phyloP scores from a whole-genome alignment of 106 monocot genomes.

The Hemerocallis citrina region DNA sequence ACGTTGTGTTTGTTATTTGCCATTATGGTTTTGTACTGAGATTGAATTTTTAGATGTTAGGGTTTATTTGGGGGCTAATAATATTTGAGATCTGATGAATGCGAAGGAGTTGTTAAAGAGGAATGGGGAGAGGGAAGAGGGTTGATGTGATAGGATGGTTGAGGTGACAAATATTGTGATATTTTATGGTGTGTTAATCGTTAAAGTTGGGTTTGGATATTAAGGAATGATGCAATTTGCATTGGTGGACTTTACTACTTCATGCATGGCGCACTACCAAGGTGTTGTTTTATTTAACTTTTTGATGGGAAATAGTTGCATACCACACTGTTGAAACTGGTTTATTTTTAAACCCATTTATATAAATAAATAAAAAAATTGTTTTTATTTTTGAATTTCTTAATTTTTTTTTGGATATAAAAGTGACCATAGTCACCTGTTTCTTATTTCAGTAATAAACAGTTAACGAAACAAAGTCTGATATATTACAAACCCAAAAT shows the following conservation, averaged over 20 bases:
- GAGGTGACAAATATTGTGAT: not conserved
- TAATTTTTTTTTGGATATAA: too few species aligned
- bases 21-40: not conserved
- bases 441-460: too few species aligned
- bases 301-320: too few species aligned
- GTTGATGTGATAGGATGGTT: not conserved
- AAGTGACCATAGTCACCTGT: too few species aligned
- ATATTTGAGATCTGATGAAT: not conserved
- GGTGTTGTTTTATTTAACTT: not conserved
- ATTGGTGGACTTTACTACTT: not conserved
- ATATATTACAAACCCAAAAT: too few species aligned
- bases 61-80: too few species aligned
- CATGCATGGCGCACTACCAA: not conserved
- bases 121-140: not conserved
- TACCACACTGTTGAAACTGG: too few species aligned
- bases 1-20: constrained; percentile 8
- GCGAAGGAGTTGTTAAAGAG: not conserved
- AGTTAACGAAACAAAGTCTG: too few species aligned
- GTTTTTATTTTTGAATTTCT: too few species aligned
- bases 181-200: not conserved
- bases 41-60: not conserved
- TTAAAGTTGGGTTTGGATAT: not conserved
- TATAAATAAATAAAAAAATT: too few species aligned
- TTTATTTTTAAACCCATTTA: too few species aligned
- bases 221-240: constrained; percentile 1